phyloP scores from a whole-genome alignment of 2,329 filamentous ascomycete genomes.

The Colletotrichum endophyticum region DNA sequence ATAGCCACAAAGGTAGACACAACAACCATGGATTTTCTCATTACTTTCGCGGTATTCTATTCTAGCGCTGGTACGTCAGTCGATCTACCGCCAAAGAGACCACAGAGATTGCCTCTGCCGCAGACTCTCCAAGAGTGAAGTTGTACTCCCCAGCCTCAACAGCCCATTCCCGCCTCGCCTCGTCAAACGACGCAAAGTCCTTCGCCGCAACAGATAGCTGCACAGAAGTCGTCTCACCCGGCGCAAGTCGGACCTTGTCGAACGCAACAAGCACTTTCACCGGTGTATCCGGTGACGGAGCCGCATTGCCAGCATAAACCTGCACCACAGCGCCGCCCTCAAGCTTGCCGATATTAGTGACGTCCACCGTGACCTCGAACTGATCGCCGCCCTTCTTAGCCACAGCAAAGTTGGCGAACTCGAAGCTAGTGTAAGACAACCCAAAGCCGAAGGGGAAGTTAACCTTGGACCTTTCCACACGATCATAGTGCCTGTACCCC shows the following conservation, averaged over 20 bases:
- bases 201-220: slow-evolving; percentile 19
- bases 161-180: slow-evolving; percentile 27
- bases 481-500: slow-evolving; percentile 73
- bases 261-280: slow-evolving; percentile 35
- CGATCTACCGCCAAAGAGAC: background rate
- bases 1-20: too few relatives aligned
- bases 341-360: slow-evolving; percentile 63
- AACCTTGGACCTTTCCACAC: slow-evolving; percentile 55
- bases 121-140: slow-evolving; percentile 29
- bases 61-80: background rate
- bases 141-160: slow-evolving; percentile 29
- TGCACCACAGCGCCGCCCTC: slow-evolving; percentile 61
- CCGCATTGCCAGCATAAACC: slow-evolving; percentile 46
- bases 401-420: slow-evolving; percentile 49
- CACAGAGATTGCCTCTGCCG: slow-evolving; percentile 22
- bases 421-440: slow-evolving; percentile 68
- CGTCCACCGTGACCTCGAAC: slow-evolving; percentile 49
- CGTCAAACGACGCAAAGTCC: slow-evolving; percentile 34
- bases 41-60: too few relatives aligned
- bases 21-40: too few relatives aligned
- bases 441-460: slow-evolving; percentile 72
- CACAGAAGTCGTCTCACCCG: slow-evolving; percentile 22
- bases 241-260: slow-evolving; percentile 27
- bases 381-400: slow-evolving; percentile 39
- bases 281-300: slow-evolving; percentile 15